Percentiles rank a stretch among this genome's conserved stretches.
These are phyloP conservation scores for Botrytis medusae DNA, from an alignment of 2,329 filamentous ascomycete species.

Conservation along the genomic window DNA sequence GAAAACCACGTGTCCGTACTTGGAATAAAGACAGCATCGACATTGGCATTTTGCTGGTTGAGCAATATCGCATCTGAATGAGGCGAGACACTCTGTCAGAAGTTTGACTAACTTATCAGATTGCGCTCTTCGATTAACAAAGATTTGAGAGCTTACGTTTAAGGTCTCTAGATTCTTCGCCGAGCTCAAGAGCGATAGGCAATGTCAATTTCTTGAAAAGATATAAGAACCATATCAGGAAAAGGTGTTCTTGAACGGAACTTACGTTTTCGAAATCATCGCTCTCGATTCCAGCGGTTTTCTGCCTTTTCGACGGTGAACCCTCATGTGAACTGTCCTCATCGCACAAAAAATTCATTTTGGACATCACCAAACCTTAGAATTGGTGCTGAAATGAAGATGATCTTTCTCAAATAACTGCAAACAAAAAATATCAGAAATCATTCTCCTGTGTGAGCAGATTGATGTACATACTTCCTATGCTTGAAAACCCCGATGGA, in stretches of 20 bases:
- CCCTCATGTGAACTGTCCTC: background rate
- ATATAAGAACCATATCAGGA: background rate
- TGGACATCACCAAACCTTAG: background rate
- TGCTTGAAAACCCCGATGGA: background rate
- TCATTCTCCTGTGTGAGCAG: too few species aligned
- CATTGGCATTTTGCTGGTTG: background rate
- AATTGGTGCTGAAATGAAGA: background rate
- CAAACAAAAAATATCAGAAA: background rate
- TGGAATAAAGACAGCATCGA: background rate
- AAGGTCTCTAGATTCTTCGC: background rate
- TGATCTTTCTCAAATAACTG: background rate
- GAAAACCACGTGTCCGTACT: background rate
- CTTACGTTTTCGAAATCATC: constrained; percentile 2
- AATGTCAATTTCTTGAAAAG: background rate
- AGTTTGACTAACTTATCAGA: background rate
- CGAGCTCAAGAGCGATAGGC: background rate
- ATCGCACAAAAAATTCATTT: background rate
- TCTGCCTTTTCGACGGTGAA: background rate
- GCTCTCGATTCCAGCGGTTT: background rate
- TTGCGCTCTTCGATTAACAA: too few species aligned
- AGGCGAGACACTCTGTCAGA: background rate
- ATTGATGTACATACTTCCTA: background rate
- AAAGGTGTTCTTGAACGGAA: background rate
- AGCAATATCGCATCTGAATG: background rate
- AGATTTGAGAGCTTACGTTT: background rate